Evolutionary conservation across 1,139 yeast genomes (phyloP), one percentile per base, ranked within the genome.

Genomic region (Taphrina populina): DNA sequence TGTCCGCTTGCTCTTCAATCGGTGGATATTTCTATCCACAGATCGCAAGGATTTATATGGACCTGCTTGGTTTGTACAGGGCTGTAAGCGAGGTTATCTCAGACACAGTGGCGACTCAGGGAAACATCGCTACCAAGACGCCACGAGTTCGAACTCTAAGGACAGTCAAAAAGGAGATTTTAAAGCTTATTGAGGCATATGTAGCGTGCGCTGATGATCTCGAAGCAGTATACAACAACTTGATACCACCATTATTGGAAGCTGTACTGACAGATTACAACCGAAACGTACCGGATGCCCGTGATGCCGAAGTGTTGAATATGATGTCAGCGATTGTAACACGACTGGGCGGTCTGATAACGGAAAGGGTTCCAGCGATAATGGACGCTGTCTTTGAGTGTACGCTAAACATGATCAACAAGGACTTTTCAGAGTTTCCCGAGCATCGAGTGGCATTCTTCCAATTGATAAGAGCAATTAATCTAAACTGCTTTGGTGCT

Each of bases 371-470:
- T 58, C 88, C 92, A 34, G 73, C 83, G 58, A 87, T 92, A 61
- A 75, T 94, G 64, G 95, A 88, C 68, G 85, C 84, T 70, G 95
- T 92, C 17, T 94, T 94, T 71, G 95, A 87, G 69, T 85, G 95
- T 69, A 92, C 99, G 2, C 78, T 92, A 69, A 86, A 83, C 64
- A 94, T 92, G 97, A 92, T 94, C 65, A 88, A 86, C 68, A 85
- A 85, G 68, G 96, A 92, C 70, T 88, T 94, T 70, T 82, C 95
- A 5, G 97, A 92, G 69, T 92, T 87, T 69, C 98, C 98, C 20
- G 98, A 94, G 70, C 97, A 92, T 73, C 81, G 99, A 67, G 95
- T 90, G 57, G 97, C 90, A 69, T 92, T 92, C 70, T 94, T 90
- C 75, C 86, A 84, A 71, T 76, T 92, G 58, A 77, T 92, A 66